Evolutionary conservation across 225 moss, liverwort and hornwort species (phyloP), one percentile per base, ranked within the genome.

Genomic region (Marchantia paleacea): DNA sequence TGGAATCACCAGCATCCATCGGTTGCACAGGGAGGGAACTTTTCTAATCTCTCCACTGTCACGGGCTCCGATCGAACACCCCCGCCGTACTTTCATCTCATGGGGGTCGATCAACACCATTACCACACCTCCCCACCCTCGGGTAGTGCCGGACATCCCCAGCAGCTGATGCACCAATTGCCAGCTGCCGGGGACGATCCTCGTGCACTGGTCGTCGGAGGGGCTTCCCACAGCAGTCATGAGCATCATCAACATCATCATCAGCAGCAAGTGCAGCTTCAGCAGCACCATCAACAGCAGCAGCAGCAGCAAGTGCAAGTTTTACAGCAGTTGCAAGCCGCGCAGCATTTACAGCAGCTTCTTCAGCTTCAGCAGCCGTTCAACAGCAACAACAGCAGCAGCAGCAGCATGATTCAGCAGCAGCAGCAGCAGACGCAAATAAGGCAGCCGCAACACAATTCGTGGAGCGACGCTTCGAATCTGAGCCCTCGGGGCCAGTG

Each of bases 401-500:
- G 29, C 58, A 29, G 25, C 30, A 67, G 31, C 25, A 19, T 4
- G n/a, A 16, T 16, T 73, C 78, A 70, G 80, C 50, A 65, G 7
- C 12, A 61, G 6, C 50, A 62, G 24, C 73, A 73, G n/a, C 79
- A 79, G 10, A 62, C 31, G 2, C 55, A 30, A 5, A 28, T 10
- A 7, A 73, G 54, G 68, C 76, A 71, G 50, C 75, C 39, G 48
- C 63, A 12, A 6, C 61, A 63, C 61, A 65, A 65, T 24, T 84
- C 87, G 0, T 96, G 96, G 96, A 90, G 79, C 74, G 84, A 84
- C 6, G 65, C 83, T 0, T 50, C 65, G 19, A 86, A 87, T 75
- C 75, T 93, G 7, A 89, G 92, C 69, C 86, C 90, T 8, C 84
- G 90, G 6, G 81, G 81, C 2, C 91, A 92, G 69, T 75, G 78